Evolutionary conservation across 2,329 filamentous ascomycete species (phyloP).

Genomic region (Setomelanomma holmii): DNA sequence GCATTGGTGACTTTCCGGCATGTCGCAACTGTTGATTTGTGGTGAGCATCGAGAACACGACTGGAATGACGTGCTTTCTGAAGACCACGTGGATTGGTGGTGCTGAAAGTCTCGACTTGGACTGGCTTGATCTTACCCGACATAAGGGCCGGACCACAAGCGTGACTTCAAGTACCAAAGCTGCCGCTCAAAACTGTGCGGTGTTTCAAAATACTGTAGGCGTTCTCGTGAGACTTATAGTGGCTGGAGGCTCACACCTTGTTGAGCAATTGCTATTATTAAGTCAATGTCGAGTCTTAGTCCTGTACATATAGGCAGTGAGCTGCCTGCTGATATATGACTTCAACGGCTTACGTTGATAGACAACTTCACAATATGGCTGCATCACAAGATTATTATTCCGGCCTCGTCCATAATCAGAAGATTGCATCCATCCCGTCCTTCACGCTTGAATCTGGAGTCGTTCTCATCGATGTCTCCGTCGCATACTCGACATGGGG

Average conservation of each 20-base stretch:
- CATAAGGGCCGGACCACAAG: slow-evolving; percentile 1
- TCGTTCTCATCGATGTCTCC: slow-evolving; percentile 28
- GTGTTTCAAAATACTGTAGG: too few species aligned
- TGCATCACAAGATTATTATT: slow-evolving; percentile 34
- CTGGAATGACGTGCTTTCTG: not conserved
- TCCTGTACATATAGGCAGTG: too few species aligned
- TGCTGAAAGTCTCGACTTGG: not conserved
- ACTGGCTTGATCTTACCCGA: not conserved
- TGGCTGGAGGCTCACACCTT: too few species aligned
- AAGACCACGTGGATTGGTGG: not conserved
- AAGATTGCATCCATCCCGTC: slow-evolving; percentile 33
- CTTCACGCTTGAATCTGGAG: slow-evolving; percentile 38
- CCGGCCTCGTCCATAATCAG: slow-evolving; percentile 32
- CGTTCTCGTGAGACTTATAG: too few species aligned
- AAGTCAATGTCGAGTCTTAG: too few species aligned
- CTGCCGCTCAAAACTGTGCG: too few species aligned
- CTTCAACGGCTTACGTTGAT: too few species aligned
- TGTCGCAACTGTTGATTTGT: too few species aligned
- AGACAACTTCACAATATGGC: slow-evolving; percentile 3
- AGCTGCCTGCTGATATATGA: too few species aligned
- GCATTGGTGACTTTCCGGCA: not conserved
- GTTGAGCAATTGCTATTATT: too few species aligned
- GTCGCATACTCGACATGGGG: slow-evolving; percentile 48
- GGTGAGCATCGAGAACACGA: not conserved
- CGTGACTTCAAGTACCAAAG: too few species aligned